These are phyloP conservation scores for Moniliophthora roreri DNA, from an alignment of 1,284 basidiomycete genomes.

Conservation along the genomic window DNA sequence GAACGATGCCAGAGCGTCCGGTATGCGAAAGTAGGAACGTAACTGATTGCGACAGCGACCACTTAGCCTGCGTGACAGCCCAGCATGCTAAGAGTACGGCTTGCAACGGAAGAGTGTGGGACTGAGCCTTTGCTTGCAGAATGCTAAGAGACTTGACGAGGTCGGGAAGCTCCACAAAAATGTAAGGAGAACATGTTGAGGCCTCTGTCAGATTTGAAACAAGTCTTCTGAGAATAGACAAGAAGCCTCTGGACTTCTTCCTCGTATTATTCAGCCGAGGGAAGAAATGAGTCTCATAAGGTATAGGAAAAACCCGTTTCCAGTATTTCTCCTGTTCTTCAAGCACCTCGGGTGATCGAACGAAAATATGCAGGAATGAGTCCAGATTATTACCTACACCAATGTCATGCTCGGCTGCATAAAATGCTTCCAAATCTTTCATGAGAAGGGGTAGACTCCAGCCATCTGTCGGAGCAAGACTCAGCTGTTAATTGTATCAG, in stretches of 20 bases:
- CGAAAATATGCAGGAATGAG: conserved; percentile 31
- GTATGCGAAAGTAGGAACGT: conserved; percentile 50
- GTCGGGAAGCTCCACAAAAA: background rate
- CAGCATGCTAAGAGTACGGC: conserved; percentile 45
- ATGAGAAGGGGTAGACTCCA: conserved; percentile 46
- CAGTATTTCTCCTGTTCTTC: conserved; percentile 41
- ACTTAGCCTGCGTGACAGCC: conserved; percentile 40
- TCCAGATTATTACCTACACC: conserved; percentile 29
- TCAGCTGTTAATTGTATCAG: background rate
- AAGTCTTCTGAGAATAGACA: background rate
- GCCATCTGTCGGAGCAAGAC: conserved; percentile 25
- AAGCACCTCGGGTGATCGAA: conserved; percentile 22
- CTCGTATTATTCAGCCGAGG: conserved; percentile 24
- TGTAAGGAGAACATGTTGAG: background rate
- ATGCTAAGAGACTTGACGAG: background rate
- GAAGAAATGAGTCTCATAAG: conserved; percentile 30
- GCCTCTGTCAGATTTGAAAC: background rate
- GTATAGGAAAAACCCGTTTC: conserved; percentile 29
- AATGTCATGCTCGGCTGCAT: conserved; percentile 25
- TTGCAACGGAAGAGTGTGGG: conserved; percentile 34
- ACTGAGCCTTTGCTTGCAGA: conserved; percentile 26
- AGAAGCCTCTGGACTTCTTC: background rate
- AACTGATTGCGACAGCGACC: conserved; percentile 27
- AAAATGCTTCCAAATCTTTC: conserved; percentile 38
- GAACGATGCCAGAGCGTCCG: conserved; percentile 36